Evolutionary conservation across 306 rosid genomes (phyloP).

Genomic region (Morella rubra): DNA sequence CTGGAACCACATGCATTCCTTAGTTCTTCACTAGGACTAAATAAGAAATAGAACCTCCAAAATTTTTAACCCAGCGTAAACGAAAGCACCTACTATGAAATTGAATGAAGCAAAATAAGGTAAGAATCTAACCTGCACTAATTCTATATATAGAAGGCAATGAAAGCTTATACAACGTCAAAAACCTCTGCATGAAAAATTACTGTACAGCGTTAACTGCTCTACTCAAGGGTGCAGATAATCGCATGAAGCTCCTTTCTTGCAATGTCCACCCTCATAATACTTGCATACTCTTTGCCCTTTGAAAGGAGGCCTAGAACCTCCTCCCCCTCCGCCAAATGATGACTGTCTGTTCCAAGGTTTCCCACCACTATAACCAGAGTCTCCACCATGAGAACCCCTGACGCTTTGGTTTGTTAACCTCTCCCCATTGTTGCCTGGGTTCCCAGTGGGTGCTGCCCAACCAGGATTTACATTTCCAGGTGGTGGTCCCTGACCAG

Average conservation of each 20-base stretch:
- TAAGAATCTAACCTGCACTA: constrained; percentile 41
- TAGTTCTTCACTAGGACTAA: too few species aligned
- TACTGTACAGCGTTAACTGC: constrained; percentile 77
- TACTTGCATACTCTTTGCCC: constrained; percentile 80
- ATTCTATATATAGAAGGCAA: constrained; percentile 39
- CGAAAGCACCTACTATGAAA: not conserved
- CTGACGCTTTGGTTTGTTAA: constrained; percentile 56
- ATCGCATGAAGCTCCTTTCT: constrained; percentile 82
- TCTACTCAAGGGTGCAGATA: constrained; percentile 66
- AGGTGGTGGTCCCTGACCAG: constrained; percentile 52
- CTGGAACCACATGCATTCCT: too few species aligned
- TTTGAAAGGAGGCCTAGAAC: constrained; percentile 64
- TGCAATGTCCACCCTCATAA: constrained; percentile 87
- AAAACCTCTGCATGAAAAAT: constrained; percentile 35
- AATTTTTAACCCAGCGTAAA: not conserved
- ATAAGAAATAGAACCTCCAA: not conserved
- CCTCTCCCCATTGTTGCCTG: constrained; percentile 61
- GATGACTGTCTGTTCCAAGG: constrained; percentile 77
- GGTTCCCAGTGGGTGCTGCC: constrained; percentile 48
- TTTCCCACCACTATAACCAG: constrained; percentile 67
- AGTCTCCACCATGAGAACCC: constrained; percentile 58
- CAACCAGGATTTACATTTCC: constrained; percentile 65
- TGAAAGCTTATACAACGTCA: constrained; percentile 45
- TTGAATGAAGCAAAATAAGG: constrained; percentile 6
- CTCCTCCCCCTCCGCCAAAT: constrained; percentile 65